These are phyloP conservation scores for Plasmopara halstedii DNA, from an alignment of 352 stramenopile species.

Conservation along the genomic window DNA sequence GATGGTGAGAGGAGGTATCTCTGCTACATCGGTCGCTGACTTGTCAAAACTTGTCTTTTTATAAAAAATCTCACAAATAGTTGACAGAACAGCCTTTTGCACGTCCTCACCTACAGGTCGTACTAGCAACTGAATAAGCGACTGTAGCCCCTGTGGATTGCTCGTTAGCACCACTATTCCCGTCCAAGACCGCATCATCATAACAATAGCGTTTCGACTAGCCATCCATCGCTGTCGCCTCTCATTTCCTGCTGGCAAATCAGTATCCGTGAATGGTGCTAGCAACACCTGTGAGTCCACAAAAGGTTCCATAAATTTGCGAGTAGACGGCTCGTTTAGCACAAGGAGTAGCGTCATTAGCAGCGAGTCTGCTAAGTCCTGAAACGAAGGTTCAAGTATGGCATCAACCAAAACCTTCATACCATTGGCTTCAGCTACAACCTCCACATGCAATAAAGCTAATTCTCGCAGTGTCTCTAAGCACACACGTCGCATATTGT, in stretches of 20 bases:
- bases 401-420: constrained; percentile 78
- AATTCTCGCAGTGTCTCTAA: constrained; percentile 82
- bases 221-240: constrained; percentile 84
- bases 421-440: constrained; percentile 81
- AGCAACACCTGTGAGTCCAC: constrained; percentile 82
- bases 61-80: constrained; percentile 87
- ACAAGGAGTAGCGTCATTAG: constrained; percentile 82
- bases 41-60: constrained; percentile 82
- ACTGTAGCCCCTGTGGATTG: constrained; percentile 82
- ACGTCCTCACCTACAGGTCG: constrained; percentile 85
- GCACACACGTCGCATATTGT: constrained; percentile 82
- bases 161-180: constrained; percentile 81
- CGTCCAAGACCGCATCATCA: constrained; percentile 88
- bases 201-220: constrained; percentile 84
- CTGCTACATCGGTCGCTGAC: constrained; percentile 22
- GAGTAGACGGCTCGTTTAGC: constrained; percentile 77
- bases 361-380: constrained; percentile 77
- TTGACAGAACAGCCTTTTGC: constrained; percentile 81
- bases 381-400: constrained; percentile 84
- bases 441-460: constrained; percentile 66
- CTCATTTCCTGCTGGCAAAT: constrained; percentile 76
- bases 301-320: constrained; percentile 82
- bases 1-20: constrained; percentile 51
- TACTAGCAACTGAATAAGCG: constrained; percentile 79
- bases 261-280: constrained; percentile 85